Evolutionary conservation across 2,329 filamentous ascomycete species (phyloP).

Genomic region (Fusarium temperatum): DNA sequence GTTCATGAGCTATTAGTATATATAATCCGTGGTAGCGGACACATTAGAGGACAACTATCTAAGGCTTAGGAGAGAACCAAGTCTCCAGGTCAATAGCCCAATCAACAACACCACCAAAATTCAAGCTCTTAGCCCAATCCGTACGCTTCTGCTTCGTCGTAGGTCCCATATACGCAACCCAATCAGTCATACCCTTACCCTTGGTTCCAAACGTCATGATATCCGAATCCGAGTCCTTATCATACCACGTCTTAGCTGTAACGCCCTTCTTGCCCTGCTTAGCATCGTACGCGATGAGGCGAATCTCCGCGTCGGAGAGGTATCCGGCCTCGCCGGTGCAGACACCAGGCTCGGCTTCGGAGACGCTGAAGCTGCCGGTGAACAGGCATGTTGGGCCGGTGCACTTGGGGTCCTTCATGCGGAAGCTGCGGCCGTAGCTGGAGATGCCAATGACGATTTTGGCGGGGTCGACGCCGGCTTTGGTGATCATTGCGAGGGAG

Average conservation of each 20-base stretch:
- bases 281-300: conserved; percentile 38
- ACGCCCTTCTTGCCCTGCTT: conserved; percentile 22
- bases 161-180: conserved; percentile 45
- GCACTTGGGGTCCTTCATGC: conserved; percentile 40
- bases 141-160: conserved; percentile 37
- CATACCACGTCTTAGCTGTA: conserved; percentile 30
- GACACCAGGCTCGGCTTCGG: conserved; percentile 35
- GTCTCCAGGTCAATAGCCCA: conserved; percentile 45
- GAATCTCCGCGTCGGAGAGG: conserved; percentile 44
- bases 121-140: conserved; percentile 31
- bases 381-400: conserved; percentile 38
- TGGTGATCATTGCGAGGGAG: conserved; percentile 51
- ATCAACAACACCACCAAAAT: conserved; percentile 44
- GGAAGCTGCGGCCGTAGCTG: conserved; percentile 44
- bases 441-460: conserved; percentile 46
- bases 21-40: neutral
- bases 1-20: conserved; percentile 4
- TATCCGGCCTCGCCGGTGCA: conserved; percentile 42
- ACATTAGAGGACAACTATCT: conserved; percentile 3
- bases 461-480: conserved; percentile 45
- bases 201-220: conserved; percentile 36
- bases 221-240: conserved; percentile 36
- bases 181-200: conserved; percentile 38
- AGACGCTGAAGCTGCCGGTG: conserved; percentile 37
- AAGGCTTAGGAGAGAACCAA: conserved; percentile 37